These are phyloP conservation scores for Yarrowia sp. DNA, from an alignment of 805 yeast species.

Conservation along the genomic window DNA sequence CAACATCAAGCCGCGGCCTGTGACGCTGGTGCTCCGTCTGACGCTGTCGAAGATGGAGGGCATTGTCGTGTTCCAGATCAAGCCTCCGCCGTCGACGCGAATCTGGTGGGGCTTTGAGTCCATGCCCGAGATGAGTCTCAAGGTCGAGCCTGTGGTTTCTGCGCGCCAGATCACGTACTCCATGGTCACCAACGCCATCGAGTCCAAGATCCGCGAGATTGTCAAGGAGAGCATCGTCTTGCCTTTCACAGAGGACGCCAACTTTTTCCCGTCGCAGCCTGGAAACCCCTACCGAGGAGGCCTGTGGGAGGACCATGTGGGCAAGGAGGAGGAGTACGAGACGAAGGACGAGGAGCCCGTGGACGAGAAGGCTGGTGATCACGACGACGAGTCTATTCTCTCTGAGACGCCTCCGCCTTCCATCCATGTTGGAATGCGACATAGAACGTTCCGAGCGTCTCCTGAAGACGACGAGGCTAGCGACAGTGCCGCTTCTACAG, in stretches of 20 bases:
- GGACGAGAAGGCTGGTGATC: not conserved
- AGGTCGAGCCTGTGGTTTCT: slow-evolving; percentile 88
- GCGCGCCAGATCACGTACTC: slow-evolving; percentile 75
- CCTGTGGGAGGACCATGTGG: slow-evolving; percentile 65
- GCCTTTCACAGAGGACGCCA: slow-evolving; percentile 87
- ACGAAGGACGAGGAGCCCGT: not conserved
- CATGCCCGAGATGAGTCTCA: slow-evolving; percentile 72
- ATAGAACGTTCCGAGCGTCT: slow-evolving; percentile 22
- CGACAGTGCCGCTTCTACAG: not conserved
- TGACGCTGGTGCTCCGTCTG: slow-evolving; percentile 68
- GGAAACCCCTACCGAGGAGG: slow-evolving; percentile 86
- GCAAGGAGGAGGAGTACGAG: slow-evolving; percentile 9
- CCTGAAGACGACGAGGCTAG: not conserved
- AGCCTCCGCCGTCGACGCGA: slow-evolving; percentile 88
- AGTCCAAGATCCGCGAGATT: slow-evolving; percentile 73
- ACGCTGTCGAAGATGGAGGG: slow-evolving; percentile 71
- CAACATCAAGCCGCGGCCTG: slow-evolving; percentile 55
- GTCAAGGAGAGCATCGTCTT: slow-evolving; percentile 74
- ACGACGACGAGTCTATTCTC: not conserved
- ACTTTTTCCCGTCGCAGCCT: slow-evolving; percentile 57
- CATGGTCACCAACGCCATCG: slow-evolving; percentile 76
- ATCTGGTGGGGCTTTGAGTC: slow-evolving; percentile 85
- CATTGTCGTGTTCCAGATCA: slow-evolving; percentile 62
- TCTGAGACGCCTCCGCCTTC: slow-evolving; percentile 12
- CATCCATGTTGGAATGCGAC: slow-evolving; percentile 21